These are phyloP conservation scores for Capsicum pubescens DNA, from an alignment of 257 asterid genomes.

Conservation along the genomic window DNA sequence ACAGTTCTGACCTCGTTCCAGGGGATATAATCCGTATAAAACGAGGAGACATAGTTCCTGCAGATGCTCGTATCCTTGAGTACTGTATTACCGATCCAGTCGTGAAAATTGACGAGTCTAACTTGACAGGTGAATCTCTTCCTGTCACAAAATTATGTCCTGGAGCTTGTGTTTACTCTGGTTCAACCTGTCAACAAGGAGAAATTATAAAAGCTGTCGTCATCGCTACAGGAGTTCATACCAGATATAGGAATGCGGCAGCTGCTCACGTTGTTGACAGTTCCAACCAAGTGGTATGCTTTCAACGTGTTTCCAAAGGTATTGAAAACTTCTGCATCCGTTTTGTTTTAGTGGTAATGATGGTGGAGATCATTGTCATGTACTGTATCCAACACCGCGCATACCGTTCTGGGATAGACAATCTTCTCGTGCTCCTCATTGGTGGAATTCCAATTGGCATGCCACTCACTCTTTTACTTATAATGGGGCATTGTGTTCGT, in stretches of 20 bases:
- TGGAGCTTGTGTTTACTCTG: slow-evolving; percentile 91
- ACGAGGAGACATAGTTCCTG: slow-evolving; percentile 88
- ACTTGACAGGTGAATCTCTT: slow-evolving; percentile 92
- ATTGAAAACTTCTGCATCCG: slow-evolving; percentile 91
- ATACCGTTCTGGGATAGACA: slow-evolving; percentile 91
- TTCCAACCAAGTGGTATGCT: slow-evolving; percentile 89
- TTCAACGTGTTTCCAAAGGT: slow-evolving; percentile 91
- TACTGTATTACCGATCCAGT: slow-evolving; percentile 59
- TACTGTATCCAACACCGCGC: slow-evolving; percentile 82
- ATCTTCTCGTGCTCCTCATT: slow-evolving; percentile 91
- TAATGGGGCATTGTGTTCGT: slow-evolving; percentile 88
- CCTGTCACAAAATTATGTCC: slow-evolving; percentile 84
- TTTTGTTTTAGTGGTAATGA: slow-evolving; percentile 88
- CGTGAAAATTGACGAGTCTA: slow-evolving; percentile 92
- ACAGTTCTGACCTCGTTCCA: slow-evolving; percentile 75
- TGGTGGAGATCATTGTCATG: slow-evolving; percentile 80
- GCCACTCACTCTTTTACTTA: slow-evolving; percentile 89
- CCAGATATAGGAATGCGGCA: slow-evolving; percentile 70
- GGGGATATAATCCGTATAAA: slow-evolving; percentile 82
- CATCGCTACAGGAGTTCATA: slow-evolving; percentile 92
- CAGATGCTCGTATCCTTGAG: slow-evolving; percentile 86
- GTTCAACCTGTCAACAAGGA: slow-evolving; percentile 94
- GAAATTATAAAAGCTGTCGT: slow-evolving; percentile 77
- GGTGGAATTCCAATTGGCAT: slow-evolving; percentile 97
- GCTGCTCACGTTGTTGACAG: slow-evolving; percentile 90